These are phyloP conservation scores for Metschnikowia anglica DNA, from an alignment of 805 yeast genomes.

Conservation along the genomic window DNA sequence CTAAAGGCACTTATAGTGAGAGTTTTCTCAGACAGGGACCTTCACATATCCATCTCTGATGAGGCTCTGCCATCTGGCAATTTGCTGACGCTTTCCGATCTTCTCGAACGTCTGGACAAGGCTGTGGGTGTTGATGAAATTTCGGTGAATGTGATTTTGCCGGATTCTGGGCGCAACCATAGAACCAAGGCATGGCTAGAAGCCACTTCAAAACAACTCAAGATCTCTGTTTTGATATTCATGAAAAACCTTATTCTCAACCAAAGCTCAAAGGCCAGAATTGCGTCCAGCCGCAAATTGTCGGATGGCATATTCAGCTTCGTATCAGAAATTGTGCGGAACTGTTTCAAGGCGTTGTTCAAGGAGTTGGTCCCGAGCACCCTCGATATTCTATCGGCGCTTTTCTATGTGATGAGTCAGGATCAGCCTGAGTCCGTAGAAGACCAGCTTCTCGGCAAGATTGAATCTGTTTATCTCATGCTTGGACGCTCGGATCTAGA, in stretches of 20 bases:
- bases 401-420: conserved; percentile 17
- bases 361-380: conserved; percentile 30
- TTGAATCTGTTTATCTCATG: conserved; percentile 7
- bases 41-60: conserved; percentile 12
- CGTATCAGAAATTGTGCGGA: conserved; percentile 21
- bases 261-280: conserved; percentile 17
- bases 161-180: conserved; percentile 8
- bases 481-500: conserved; percentile 11
- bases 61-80: background rate
- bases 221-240: conserved; percentile 31
- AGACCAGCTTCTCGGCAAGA: conserved; percentile 4
- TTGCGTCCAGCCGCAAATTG: conserved; percentile 27
- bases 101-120: conserved; percentile 1
- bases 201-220: conserved; percentile 40
- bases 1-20: conserved; percentile 23
- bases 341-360: conserved; percentile 34
- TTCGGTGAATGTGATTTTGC: background rate
- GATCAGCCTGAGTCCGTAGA: conserved; percentile 7
- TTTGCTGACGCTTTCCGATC: conserved; percentile 1
- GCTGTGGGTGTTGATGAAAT: background rate
- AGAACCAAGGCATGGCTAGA: conserved; percentile 33
- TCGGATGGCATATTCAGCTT: conserved; percentile 25
- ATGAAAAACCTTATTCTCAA: conserved; percentile 31
- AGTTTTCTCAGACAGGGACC: conserved; percentile 33
- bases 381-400: conserved; percentile 31